Conservation (phyloP, 768 basidiomycete genomes). For the Trametes cinnabarina region DNA sequence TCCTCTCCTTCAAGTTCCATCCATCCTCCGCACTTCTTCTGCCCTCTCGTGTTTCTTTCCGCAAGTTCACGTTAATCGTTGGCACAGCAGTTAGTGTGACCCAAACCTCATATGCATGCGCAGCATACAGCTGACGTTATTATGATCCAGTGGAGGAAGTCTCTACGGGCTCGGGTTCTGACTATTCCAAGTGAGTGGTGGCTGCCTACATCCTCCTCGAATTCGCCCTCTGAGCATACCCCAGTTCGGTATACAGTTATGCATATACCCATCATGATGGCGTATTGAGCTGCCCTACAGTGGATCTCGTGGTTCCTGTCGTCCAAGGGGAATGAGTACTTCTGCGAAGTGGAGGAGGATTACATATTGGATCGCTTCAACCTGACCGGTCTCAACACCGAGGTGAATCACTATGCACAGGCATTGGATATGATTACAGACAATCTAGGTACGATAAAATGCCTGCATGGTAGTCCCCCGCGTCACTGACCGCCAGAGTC, state of each 20-base stretch:
- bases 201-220: background rate
- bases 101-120: background rate
- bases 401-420: conserved; percentile 91
- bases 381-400: conserved; percentile 93
- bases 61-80: background rate
- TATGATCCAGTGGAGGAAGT: conserved; percentile 66
- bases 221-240: background rate
- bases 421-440: conserved; percentile 97
- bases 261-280: background rate
- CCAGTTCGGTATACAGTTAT: conserved; percentile 24
- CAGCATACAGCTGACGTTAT: background rate
- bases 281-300: conserved; percentile 38
- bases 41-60: background rate
- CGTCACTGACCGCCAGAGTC: background rate
- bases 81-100: background rate
- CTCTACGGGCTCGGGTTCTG: conserved; percentile 92
- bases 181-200: conserved; percentile 83
- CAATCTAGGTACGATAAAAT: conserved; percentile 66
- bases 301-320: conserved; percentile 99
- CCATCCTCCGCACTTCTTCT: too few species aligned
- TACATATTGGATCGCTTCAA: conserved; percentile 99
- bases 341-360: conserved; percentile 98
- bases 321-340: conserved; percentile 98
- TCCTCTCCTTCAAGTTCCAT: background rate
- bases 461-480: background rate